phyloP scores from a whole-genome alignment of 139 green algal genomes.

The Ettlia oleoabundans region DNA sequence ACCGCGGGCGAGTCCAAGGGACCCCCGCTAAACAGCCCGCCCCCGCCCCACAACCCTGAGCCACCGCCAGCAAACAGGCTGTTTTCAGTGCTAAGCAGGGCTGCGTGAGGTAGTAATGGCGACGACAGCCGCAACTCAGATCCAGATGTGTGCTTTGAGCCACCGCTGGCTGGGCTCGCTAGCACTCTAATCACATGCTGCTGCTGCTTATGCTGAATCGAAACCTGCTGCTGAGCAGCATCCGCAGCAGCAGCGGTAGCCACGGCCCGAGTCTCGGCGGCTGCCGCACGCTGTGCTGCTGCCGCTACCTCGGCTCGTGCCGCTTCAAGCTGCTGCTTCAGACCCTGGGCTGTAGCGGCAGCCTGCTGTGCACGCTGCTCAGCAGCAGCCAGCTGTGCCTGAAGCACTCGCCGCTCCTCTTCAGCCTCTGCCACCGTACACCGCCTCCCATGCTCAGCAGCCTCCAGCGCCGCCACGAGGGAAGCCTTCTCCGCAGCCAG shows the following conservation, averaged over 20 bases:
- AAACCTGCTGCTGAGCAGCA: not conserved
- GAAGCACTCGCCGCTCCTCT: not conserved
- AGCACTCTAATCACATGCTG: not conserved
- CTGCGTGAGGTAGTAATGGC: too few species aligned
- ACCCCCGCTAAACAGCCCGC: not conserved
- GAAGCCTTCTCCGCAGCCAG: not conserved
- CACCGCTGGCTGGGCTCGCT: not conserved
- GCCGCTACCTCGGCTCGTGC: not conserved
- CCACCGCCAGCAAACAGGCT: slow-evolving; percentile 13
- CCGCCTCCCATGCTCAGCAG: not conserved
- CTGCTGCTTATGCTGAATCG: not conserved
- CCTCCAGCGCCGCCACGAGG: not conserved
- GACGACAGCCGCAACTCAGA: not conserved
- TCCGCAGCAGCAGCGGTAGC: not conserved
- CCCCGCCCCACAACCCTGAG: not conserved
- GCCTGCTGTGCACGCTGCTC: not conserved
- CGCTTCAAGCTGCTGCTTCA: not conserved
- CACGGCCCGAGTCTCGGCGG: not conserved
- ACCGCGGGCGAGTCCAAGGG: not conserved
- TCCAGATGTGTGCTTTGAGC: not conserved
- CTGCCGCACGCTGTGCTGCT: not conserved
- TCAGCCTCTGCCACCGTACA: not conserved
- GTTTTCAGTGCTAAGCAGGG: not conserved
- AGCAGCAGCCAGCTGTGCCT: not conserved
- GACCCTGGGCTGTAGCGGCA: not conserved